Percentiles rank a stretch among this genome's conserved stretches.
These are phyloP conservation scores for Tuber brumale DNA, from an alignment of 495 filamentous ascomycete genomes.

Conservation along the genomic window DNA sequence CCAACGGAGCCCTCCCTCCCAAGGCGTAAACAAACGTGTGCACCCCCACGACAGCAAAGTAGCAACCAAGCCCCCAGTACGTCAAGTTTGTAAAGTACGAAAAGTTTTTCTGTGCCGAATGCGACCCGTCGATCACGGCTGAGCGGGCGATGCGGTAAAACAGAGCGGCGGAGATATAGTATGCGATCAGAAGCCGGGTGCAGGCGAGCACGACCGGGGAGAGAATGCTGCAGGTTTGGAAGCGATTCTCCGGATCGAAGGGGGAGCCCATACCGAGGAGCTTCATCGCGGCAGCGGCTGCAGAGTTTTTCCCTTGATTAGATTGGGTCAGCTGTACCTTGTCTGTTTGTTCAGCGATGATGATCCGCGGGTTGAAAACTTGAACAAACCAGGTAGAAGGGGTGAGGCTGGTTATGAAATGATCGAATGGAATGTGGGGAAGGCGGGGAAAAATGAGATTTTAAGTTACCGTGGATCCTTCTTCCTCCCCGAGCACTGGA, in stretches of 20 bases:
- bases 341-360: too few relatives aligned
- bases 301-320: not conserved
- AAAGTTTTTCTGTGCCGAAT: constrained; percentile 51
- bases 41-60: constrained; percentile 57
- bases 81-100: constrained; percentile 73
- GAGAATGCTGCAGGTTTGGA: constrained; percentile 70
- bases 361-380: too few relatives aligned
- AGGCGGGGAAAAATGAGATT: too few relatives aligned
- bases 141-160: constrained; percentile 59
- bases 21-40: constrained; percentile 63
- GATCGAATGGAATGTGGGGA: too few relatives aligned
- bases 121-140: constrained; percentile 39
- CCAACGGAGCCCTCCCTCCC: constrained; percentile 51
- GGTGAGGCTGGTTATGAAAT: too few relatives aligned
- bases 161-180: constrained; percentile 65
- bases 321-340: not conserved
- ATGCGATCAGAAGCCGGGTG: constrained; percentile 54
- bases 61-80: constrained; percentile 76
- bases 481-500: too few relatives aligned
- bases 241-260: constrained; percentile 58
- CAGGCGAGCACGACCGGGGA: constrained; percentile 55
- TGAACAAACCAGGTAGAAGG: too few relatives aligned
- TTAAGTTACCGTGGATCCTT: too few relatives aligned
- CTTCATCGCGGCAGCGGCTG: not conserved
- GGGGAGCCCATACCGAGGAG: constrained; percentile 18